Percentiles rank a stretch among this genome's conserved stretches.
Evolutionary conservation across 2,329 filamentous ascomycete species (phyloP).

Genomic region (Trichoderma afroharzianum): DNA sequence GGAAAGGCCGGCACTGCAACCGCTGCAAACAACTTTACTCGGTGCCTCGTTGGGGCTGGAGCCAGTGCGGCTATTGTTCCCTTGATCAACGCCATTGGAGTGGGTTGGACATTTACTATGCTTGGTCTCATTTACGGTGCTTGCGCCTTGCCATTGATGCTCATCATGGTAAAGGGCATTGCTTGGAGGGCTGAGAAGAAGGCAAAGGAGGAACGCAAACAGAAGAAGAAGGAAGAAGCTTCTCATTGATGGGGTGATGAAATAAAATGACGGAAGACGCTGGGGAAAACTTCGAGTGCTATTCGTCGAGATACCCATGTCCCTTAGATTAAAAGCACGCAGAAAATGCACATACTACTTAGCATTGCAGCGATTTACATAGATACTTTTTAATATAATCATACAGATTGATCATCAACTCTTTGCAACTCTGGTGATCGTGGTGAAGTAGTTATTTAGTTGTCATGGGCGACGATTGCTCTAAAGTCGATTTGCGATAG

Average conservation of each 20-base stretch:
- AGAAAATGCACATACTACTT: neutral
- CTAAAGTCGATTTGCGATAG: neutral
- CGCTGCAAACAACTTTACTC: slow-evolving; percentile 53
- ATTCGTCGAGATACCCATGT: neutral
- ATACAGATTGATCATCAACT: neutral
- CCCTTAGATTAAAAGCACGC: neutral
- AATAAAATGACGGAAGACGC: neutral
- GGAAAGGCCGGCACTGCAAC: slow-evolving; percentile 50
- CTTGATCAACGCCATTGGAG: slow-evolving; percentile 48
- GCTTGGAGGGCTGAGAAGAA: slow-evolving; percentile 39
- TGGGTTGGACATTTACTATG: slow-evolving; percentile 51
- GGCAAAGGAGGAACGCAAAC: slow-evolving; percentile 26
- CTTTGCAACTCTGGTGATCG: neutral
- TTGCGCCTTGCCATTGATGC: slow-evolving; percentile 37
- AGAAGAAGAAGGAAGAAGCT: slow-evolving; percentile 18
- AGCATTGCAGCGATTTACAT: neutral
- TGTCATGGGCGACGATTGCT: neutral
- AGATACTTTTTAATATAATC: neutral
- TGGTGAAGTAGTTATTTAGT: neutral
- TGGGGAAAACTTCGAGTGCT: neutral
- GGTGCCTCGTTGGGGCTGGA: slow-evolving; percentile 53
- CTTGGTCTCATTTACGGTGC: slow-evolving; percentile 41
- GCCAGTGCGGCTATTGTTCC: slow-evolving; percentile 50
- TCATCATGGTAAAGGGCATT: slow-evolving; percentile 42
- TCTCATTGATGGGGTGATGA: neutral